Evolutionary conservation across 2,329 filamentous ascomycete genomes (phyloP).

Genomic region (Teratosphaeria gauchensis): DNA sequence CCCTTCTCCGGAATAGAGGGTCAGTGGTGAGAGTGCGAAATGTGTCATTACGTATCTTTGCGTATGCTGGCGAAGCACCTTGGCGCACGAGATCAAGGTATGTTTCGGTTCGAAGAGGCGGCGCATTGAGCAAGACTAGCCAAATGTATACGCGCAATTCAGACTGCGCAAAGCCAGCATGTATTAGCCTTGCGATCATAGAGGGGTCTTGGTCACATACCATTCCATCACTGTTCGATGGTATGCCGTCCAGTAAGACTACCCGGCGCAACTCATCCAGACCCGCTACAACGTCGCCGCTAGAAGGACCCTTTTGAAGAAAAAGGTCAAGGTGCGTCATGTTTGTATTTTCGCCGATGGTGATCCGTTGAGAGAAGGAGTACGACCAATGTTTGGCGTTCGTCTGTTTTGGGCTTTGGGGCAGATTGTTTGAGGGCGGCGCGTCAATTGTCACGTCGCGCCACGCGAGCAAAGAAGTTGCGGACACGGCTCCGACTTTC

Average conservation of each 20-base stretch:
- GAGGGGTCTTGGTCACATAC: conserved; percentile 35
- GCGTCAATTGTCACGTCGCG: background rate
- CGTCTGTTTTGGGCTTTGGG: background rate
- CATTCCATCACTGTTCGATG: conserved; percentile 73
- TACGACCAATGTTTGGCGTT: background rate
- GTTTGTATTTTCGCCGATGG: background rate
- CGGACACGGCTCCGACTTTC: background rate
- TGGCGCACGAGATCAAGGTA: conserved; percentile 88
- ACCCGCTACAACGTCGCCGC: conserved; percentile 57
- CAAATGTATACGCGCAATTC: conserved; percentile 89
- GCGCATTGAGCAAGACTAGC: conserved; percentile 84
- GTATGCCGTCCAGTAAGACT: conserved; percentile 66
- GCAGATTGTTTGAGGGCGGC: background rate
- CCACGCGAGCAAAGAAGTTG: background rate
- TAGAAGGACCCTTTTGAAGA: conserved; percentile 68
- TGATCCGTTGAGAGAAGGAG: background rate
- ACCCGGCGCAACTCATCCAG: conserved; percentile 63
- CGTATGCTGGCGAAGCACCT: conserved; percentile 85
- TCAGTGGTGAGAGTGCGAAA: conserved; percentile 95
- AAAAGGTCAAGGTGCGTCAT: conserved; percentile 57
- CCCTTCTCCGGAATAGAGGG: conserved; percentile 88
- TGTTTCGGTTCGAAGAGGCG: conserved; percentile 72
- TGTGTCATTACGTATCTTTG: conserved; percentile 97
- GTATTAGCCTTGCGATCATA: background rate
- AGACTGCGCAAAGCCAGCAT: conserved; percentile 49